These are phyloP conservation scores for Meyerozyma sp. DNA, from an alignment of 1,139 yeast species.

Conservation along the genomic window DNA sequence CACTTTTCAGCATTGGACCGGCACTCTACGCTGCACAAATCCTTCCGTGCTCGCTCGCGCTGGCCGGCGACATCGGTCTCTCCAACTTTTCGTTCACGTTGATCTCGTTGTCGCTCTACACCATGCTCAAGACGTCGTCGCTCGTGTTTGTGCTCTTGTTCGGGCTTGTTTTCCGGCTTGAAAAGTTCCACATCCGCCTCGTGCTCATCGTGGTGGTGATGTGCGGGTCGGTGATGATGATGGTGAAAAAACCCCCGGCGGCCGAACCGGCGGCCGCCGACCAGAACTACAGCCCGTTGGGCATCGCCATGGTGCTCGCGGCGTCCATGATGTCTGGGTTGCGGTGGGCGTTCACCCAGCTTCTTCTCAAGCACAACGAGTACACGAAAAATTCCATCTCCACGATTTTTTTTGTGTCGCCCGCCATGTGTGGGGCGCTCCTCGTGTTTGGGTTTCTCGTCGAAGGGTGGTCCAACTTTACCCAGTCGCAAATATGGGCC, in stretches of 20 bases:
- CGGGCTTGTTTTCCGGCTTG: constrained; percentile 76
- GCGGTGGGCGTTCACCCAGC: constrained; percentile 92
- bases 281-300: constrained; percentile 33
- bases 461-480: constrained; percentile 61
- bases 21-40: constrained; percentile 47
- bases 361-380: constrained; percentile 58
- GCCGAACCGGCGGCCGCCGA: constrained; percentile 15
- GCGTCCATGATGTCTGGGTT: constrained; percentile 85
- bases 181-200: constrained; percentile 61
- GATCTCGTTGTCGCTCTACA: constrained; percentile 78
- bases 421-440: constrained; percentile 68
- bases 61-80: constrained; percentile 91
- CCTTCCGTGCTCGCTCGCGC: constrained; percentile 80
- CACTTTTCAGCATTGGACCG: constrained; percentile 3
- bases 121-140: constrained; percentile 88
- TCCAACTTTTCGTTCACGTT: constrained; percentile 79
- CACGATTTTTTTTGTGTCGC: constrained; percentile 79
- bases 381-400: constrained; percentile 69
- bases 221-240: constrained; percentile 79
- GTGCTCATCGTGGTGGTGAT: constrained; percentile 66
- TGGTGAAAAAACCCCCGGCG: constrained; percentile 55
- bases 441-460: constrained; percentile 54
- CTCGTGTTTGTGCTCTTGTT: constrained; percentile 83
- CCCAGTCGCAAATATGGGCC: constrained; percentile 57
- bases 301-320: constrained; percentile 65